Evolutionary conservation across 192 early-diverging fungal genomes (phyloP).

Genomic region (Gonapodya prolifera): DNA sequence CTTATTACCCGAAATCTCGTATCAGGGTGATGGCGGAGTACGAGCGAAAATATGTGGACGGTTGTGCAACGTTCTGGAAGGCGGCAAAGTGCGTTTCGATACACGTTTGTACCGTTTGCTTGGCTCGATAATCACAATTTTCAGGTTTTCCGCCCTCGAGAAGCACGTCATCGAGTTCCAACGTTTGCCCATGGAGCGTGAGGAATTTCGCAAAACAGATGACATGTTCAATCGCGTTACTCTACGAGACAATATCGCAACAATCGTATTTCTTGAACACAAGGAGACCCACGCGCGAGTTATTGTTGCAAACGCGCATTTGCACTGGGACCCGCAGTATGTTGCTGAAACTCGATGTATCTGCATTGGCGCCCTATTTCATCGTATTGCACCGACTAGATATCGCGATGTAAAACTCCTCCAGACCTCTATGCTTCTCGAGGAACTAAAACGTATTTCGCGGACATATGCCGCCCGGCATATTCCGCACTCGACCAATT

Average conservation of each 20-base stretch:
- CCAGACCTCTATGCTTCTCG: conserved; percentile 84
- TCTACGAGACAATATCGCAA: conserved; percentile 91
- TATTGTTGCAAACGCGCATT: conserved; percentile 79
- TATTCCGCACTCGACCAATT: conserved; percentile 5
- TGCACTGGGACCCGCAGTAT: conserved; percentile 87
- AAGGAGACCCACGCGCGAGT: conserved; percentile 57
- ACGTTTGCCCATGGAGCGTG: conserved; percentile 72
- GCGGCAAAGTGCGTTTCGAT: conserved; percentile 47
- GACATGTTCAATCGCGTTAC: conserved; percentile 96
- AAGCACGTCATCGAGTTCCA: conserved; percentile 88
- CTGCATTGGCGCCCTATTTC: not conserved
- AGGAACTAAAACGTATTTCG: conserved; percentile 63
- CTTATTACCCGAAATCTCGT: conserved; percentile 90
- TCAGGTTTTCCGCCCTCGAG: conserved; percentile 68
- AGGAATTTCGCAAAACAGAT: conserved; percentile 79
- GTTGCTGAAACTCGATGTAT: conserved; percentile 2
- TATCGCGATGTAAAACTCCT: conserved; percentile 84
- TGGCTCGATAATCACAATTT: not conserved
- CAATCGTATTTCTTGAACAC: conserved; percentile 69
- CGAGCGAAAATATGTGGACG: conserved; percentile 78
- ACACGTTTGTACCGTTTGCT: not conserved
- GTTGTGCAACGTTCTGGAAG: conserved; percentile 92
- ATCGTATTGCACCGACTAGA: not conserved
- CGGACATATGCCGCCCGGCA: conserved; percentile 27
- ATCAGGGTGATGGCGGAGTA: conserved; percentile 87